These are phyloP conservation scores for Terana coerulea DNA, from an alignment of 768 basidiomycete species.

Conservation along the genomic window DNA sequence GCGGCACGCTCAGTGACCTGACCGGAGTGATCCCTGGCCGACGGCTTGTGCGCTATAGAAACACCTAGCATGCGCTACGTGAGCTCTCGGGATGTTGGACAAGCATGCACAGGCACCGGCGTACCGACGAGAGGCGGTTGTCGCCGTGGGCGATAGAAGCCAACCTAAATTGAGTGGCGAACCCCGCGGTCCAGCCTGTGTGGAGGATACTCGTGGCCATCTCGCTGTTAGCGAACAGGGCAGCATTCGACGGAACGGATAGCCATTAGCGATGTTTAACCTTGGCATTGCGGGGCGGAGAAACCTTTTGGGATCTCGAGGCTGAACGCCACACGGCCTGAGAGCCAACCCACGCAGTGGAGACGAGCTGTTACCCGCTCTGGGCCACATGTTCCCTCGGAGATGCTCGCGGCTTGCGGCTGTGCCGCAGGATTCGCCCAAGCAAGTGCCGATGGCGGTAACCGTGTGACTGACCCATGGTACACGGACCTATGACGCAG, in stretches of 20 bases:
- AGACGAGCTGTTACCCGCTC: slow-evolving; percentile 7
- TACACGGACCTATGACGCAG: slow-evolving; percentile 12
- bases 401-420: neutral
- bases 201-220: slow-evolving; percentile 23
- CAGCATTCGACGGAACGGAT: slow-evolving; percentile 6
- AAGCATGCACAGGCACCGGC: neutral
- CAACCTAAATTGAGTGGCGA: neutral
- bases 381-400: slow-evolving; percentile 10
- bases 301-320: slow-evolving; percentile 19
- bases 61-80: slow-evolving; percentile 9
- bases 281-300: slow-evolving; percentile 20
- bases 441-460: neutral
- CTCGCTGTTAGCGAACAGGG: slow-evolving; percentile 16
- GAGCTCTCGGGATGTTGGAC: neutral
- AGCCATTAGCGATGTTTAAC: slow-evolving; percentile 25
- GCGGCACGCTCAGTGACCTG: slow-evolving; percentile 18
- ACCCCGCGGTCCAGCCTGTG: neutral
- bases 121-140: neutral
- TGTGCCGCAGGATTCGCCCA: neutral
- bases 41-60: neutral
- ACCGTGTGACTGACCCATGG: slow-evolving; percentile 11
- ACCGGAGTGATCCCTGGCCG: slow-evolving; percentile 5
- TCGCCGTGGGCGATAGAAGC: neutral
- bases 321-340: slow-evolving; percentile 6
- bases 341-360: slow-evolving; percentile 12